Percentiles rank a stretch among this genome's conserved stretches.
These are phyloP conservation scores for Betula pendula DNA, from an alignment of 306 rosid genomes.

Conservation along the genomic window DNA sequence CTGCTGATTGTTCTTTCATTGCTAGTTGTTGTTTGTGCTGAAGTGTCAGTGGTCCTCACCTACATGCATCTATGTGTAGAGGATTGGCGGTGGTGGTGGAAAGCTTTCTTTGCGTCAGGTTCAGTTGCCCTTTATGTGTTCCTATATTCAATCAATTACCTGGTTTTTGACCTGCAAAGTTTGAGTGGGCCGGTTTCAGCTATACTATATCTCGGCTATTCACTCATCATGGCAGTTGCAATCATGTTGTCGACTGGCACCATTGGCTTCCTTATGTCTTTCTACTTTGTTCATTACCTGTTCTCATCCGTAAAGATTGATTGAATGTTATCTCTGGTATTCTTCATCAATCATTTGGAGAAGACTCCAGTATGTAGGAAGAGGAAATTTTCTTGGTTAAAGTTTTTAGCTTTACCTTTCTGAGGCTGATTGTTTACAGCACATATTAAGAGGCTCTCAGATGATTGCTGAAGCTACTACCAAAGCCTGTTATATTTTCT, in stretches of 20 bases:
- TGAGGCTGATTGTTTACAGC: conserved; percentile 36
- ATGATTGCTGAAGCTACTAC: conserved; percentile 28
- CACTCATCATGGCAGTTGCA: conserved; percentile 89
- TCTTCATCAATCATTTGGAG: conserved; percentile 37
- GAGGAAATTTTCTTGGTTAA: conserved; percentile 32
- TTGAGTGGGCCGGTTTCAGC: conserved; percentile 96
- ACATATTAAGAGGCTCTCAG: conserved; percentile 33
- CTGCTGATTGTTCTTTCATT: conserved; percentile 70
- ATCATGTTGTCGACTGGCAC: conserved; percentile 91
- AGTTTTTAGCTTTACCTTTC: conserved; percentile 35
- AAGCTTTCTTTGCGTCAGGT: conserved; percentile 94
- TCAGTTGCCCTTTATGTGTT: conserved; percentile 88
- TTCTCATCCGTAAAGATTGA: conserved; percentile 95
- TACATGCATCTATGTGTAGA: conserved; percentile 98
- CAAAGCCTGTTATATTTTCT: conserved; percentile 19
- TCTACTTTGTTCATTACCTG: conserved; percentile 92
- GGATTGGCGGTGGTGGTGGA: conserved; percentile 99
- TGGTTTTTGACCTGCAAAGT: conserved; percentile 93
- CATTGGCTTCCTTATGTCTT: conserved; percentile 83
- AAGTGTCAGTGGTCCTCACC: conserved; percentile 94
- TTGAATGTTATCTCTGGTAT: conserved; percentile 36
- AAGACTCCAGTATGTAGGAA: conserved; percentile 29
- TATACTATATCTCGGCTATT: conserved; percentile 82
- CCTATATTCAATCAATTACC: conserved; percentile 88
- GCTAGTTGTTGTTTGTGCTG: conserved; percentile 87